Conservation (phyloP, 495 filamentous ascomycete genomes). For the Neurospora sp. region DNA sequence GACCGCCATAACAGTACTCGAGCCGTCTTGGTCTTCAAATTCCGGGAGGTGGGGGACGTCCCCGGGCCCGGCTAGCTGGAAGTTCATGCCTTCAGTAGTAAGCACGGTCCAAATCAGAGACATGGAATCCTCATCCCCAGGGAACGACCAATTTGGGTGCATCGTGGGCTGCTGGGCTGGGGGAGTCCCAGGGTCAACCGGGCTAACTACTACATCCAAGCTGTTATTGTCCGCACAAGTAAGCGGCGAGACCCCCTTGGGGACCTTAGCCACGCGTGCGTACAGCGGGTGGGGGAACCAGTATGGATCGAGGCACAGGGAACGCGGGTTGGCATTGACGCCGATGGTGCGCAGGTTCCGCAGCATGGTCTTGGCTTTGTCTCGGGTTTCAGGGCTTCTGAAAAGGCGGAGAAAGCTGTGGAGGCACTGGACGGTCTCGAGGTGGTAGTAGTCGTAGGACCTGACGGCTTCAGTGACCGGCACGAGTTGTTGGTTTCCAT, state of each 20-base stretch:
- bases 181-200: background rate
- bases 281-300: background rate
- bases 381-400: background rate
- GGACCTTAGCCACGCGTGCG: background rate
- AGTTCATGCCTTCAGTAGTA: background rate
- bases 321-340: background rate
- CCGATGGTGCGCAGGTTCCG: background rate
- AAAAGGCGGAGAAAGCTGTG: background rate
- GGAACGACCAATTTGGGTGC: background rate
- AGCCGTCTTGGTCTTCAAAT: background rate
- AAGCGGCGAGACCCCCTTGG: background rate
- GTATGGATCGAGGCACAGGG: background rate
- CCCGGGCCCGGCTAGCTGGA: background rate
- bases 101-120: too few species aligned
- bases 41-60: background rate
- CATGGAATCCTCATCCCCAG: background rate
- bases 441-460: background rate
- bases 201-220: background rate
- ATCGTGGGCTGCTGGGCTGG: background rate
- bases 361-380: background rate
- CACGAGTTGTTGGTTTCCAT: background rate
- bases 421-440: background rate
- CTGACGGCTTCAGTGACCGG: background rate
- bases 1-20: background rate
- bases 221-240: background rate